phyloP scores from a whole-genome alignment of 441 rosid species.

The Adansonia gregorii region DNA sequence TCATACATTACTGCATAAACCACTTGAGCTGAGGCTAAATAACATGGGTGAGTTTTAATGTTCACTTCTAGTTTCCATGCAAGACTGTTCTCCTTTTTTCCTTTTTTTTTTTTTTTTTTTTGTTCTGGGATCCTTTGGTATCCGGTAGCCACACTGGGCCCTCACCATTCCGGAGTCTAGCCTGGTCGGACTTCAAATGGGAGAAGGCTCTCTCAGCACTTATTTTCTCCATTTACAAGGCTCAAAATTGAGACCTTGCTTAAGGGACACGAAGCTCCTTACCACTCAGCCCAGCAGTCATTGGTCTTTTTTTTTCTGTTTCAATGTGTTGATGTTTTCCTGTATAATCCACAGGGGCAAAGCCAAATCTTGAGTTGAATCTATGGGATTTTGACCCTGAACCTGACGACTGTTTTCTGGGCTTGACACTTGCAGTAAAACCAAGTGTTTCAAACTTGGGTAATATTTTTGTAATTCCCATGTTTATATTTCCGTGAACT shows the following conservation, averaged over 20 bases:
- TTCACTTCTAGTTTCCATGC: not conserved
- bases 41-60: constrained; percentile 57
- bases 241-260: no score
- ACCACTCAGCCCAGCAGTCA: no score
- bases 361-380: constrained; percentile 93
- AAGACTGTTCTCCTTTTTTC: not conserved
- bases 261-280: no score
- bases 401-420: constrained; percentile 89
- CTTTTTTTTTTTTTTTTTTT: not conserved
- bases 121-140: no score
- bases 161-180: no score
- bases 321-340: constrained; percentile 9
- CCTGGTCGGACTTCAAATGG: no score
- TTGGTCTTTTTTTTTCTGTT: not conserved
- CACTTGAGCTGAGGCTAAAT: constrained; percentile 79
- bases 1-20: constrained; percentile 61
- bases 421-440: constrained; percentile 83
- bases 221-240: no score
- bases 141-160: no score
- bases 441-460: constrained; percentile 81
- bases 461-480: constrained; percentile 33
- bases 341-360: constrained; percentile 48
- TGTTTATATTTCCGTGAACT: not conserved
- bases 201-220: no score
- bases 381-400: constrained; percentile 86